These are phyloP conservation scores for Solanum clarkiae DNA, from an alignment of 257 asterid species.

Conservation along the genomic window DNA sequence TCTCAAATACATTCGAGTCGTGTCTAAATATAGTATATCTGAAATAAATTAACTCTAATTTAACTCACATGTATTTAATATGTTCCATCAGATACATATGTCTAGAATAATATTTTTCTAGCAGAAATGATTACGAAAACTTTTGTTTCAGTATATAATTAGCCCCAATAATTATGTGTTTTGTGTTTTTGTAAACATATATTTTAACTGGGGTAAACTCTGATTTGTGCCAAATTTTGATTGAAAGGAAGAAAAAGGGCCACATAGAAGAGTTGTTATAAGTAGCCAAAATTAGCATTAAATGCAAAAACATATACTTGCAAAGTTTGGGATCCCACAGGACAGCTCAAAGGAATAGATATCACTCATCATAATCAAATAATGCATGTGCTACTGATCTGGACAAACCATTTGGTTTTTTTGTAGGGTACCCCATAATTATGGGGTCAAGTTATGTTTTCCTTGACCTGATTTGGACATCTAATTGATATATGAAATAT, in stretches of 20 bases:
- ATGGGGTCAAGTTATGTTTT: neutral
- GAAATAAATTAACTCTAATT: too few species aligned
- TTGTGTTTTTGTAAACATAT: too few species aligned
- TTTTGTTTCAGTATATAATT: too few species aligned
- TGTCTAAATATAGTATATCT: too few species aligned
- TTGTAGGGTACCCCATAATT: conserved; percentile 3
- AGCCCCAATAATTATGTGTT: too few species aligned
- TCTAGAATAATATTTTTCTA: too few species aligned
- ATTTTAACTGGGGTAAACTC: too few species aligned
- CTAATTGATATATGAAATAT: neutral
- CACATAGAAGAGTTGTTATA: conserved; percentile 1
- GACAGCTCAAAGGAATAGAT: conserved; percentile 4
- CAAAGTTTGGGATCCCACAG: conserved; percentile 10
- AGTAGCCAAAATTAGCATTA: conserved; percentile 9
- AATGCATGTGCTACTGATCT: conserved; percentile 10
- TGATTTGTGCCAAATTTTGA: neutral
- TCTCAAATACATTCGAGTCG: too few species aligned
- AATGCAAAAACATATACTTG: neutral
- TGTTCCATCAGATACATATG: too few species aligned
- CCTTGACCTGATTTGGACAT: neutral
- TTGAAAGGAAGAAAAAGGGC: conserved; percentile 2
- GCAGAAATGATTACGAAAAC: too few species aligned
- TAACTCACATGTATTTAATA: too few species aligned
- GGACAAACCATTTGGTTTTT: neutral
- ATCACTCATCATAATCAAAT: conserved; percentile 1